These are phyloP conservation scores for Ganoderma meredithae DNA, from an alignment of 1,284 basidiomycete genomes.

Conservation along the genomic window DNA sequence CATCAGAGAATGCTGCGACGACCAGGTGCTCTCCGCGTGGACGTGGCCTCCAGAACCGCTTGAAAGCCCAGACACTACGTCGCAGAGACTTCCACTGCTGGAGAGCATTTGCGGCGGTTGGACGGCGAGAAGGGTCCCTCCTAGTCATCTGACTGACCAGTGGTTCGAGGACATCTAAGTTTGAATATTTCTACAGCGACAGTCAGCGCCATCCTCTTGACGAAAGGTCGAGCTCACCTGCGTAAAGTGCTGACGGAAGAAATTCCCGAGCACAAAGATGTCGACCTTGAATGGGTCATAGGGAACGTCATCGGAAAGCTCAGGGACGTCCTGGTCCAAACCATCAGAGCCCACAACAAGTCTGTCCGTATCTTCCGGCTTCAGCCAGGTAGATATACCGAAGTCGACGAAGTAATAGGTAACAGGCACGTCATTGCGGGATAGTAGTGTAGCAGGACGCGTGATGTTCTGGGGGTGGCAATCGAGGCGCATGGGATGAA, in stretches of 20 bases:
- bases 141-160: not conserved
- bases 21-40: not conserved
- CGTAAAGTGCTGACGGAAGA: constrained; percentile 18
- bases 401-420: constrained; percentile 41
- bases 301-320: constrained; percentile 34
- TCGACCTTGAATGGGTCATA: constrained; percentile 44
- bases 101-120: not conserved
- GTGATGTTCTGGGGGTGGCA: constrained; percentile 27
- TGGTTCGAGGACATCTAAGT: not conserved
- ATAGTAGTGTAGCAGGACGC: constrained; percentile 6
- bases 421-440: constrained; percentile 19
- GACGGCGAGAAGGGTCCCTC: not conserved
- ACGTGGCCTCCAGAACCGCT: not conserved
- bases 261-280: constrained; percentile 39
- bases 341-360: constrained; percentile 30
- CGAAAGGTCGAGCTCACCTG: not conserved
- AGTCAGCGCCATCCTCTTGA: not conserved
- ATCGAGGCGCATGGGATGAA: constrained; percentile 31
- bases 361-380: constrained; percentile 8
- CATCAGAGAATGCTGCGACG: not conserved
- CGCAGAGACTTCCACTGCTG: not conserved
- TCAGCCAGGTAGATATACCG: constrained; percentile 33
- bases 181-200: not conserved
- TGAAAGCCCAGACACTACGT: not conserved
- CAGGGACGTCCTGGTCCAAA: constrained; percentile 37